A percentile compares a stretch with the other conserved stretches of the same genome.
These are phyloP conservation scores for Globisporangium nagaii DNA, from an alignment of 352 stramenopile species.

Conservation along the genomic window DNA sequence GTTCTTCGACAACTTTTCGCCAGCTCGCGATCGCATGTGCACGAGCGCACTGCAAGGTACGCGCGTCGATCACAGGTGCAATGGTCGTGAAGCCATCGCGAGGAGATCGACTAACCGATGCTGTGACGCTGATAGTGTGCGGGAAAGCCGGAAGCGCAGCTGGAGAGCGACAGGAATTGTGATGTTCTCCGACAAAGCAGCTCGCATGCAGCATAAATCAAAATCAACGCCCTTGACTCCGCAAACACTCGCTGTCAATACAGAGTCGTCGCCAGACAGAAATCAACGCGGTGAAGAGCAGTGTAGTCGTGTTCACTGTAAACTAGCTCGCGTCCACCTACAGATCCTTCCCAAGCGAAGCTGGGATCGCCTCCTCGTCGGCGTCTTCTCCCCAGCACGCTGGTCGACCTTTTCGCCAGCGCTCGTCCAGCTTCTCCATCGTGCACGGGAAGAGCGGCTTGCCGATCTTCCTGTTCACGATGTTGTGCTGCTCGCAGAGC, in stretches of 20 bases:
- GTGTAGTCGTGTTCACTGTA: too few relatives aligned
- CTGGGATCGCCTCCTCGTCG: constrained; percentile 22
- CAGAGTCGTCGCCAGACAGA: too few relatives aligned
- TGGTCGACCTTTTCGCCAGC: constrained; percentile 90
- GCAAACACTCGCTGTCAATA: too few relatives aligned
- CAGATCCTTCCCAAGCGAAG: constrained; percentile 16
- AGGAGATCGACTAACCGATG: too few relatives aligned
- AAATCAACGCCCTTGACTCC: too few relatives aligned
- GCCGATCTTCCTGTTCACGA: constrained; percentile 96
- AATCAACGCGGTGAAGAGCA: too few relatives aligned
- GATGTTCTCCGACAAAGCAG: neutral
- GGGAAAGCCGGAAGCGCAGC: neutral
- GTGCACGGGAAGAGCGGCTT: constrained; percentile 93
- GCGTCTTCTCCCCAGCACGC: constrained; percentile 77
- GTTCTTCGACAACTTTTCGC: constrained; percentile 78
- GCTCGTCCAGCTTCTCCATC: constrained; percentile 90
- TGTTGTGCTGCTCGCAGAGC: constrained; percentile 97
- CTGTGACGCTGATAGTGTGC: neutral
- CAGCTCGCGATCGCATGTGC: constrained; percentile 61
- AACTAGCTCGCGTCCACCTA: too few relatives aligned
- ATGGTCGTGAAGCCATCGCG: too few relatives aligned
- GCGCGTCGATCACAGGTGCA: too few relatives aligned
- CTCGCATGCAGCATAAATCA: neutral
- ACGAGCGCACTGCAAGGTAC: constrained; percentile 39
- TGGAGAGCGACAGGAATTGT: constrained; percentile 2